Evolutionary conservation across 768 basidiomycete species (phyloP), one percentile per base, ranked within the genome.

Genomic region (Russula vinacea): DNA sequence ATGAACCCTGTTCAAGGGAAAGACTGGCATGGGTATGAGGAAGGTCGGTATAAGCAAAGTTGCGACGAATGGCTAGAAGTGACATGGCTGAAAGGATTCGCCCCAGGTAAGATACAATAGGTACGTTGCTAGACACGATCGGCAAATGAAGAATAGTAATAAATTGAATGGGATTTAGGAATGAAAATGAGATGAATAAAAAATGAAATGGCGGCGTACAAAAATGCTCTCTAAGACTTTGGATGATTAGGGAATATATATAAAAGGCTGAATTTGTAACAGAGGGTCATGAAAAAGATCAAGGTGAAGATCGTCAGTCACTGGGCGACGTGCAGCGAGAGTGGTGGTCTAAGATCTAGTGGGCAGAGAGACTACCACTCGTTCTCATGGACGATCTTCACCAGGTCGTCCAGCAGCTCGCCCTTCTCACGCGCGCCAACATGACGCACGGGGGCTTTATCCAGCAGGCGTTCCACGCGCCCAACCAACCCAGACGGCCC

Each of bases 401-500:
- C 53, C 14, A 69, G 53, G 52, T 69, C 68, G 32, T 69, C 68
- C 22, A 69, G 35, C 53, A 69, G n/a, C 56, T 68, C 59, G 42
- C 60, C 59, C 19, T 83, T 64, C 75, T 80, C 57, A 82, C 80
- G 47, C 77, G 75, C 55, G 64, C 71, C 72, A 57, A 88, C 73
- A 63, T 76, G 74, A 16, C 51, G 67, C 26, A 79, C 77, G 6
- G 85, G 77, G 33, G 67, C 59, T 50, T 76, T 76, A 55, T 77
- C 77, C 58, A 92, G 78, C 42, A 92, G 77, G 51, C 79, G 78
- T 69, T 85, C 83, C 7, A 89, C 85, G 49, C 81, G 83, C 32
- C 78, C 71, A n/a, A 90, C 77, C 47, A 92, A 84, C 24, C 90
- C 90, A 37, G 77, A 79, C 13, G 88, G 83, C 17, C 89, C 89